phyloP scores from a whole-genome alignment of 345 rosid species.

The Salix brachista region DNA sequence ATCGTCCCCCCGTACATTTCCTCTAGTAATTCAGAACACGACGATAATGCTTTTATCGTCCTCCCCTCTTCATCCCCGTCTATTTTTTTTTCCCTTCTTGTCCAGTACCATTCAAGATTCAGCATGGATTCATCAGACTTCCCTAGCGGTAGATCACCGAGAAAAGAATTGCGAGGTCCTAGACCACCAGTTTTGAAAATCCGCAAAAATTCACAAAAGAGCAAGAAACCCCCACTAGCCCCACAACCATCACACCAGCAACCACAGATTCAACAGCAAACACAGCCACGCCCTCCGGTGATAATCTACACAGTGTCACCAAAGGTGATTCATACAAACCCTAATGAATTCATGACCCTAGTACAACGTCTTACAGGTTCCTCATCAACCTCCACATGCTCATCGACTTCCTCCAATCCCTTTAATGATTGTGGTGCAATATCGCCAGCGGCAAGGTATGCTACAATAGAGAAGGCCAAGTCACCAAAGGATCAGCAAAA shows the following conservation, averaged over 20 bases:
- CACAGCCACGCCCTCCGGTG: slow-evolving; percentile 51
- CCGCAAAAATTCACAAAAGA: slow-evolving; percentile 74
- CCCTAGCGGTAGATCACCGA: slow-evolving; percentile 51
- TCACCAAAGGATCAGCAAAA: slow-evolving; percentile 29
- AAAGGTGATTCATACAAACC: slow-evolving; percentile 76
- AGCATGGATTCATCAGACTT: slow-evolving; percentile 38
- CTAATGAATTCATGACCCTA: slow-evolving; percentile 75
- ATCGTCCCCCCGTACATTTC: not conserved
- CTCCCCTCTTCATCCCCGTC: not conserved
- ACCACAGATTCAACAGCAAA: slow-evolving; percentile 15
- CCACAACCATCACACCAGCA: slow-evolving; percentile 19
- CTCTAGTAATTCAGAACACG: not conserved
- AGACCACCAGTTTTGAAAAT: slow-evolving; percentile 72
- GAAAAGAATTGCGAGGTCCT: slow-evolving; percentile 72
- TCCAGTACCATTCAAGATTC: not conserved
- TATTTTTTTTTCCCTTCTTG: not conserved
- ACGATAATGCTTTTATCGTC: slow-evolving; percentile 14
- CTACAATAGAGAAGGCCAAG: slow-evolving; percentile 54
- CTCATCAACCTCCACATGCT: slow-evolving; percentile 20
- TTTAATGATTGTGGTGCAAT: slow-evolving; percentile 35
- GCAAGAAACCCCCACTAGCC: slow-evolving; percentile 61
- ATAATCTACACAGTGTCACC: slow-evolving; percentile 87
- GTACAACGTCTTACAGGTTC: slow-evolving; percentile 91
- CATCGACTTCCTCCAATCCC: slow-evolving; percentile 16
- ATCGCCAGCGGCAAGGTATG: slow-evolving; percentile 77